Evolutionary conservation across 768 basidiomycete genomes (phyloP), one percentile per base, ranked within the genome.

Genomic region (Pulveroboletus sp.): DNA sequence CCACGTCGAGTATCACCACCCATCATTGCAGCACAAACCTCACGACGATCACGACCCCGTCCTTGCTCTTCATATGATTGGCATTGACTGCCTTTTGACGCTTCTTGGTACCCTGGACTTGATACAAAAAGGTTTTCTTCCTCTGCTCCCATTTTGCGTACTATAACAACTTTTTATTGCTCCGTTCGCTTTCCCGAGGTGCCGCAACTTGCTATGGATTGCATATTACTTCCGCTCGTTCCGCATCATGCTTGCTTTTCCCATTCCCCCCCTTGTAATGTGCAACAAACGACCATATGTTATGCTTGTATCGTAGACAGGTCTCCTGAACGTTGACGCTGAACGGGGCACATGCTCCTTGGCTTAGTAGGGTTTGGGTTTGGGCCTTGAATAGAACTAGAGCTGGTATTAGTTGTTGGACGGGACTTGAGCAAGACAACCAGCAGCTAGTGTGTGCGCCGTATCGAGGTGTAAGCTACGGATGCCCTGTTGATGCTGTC

Each of bases 231-330:
- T 42, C 45, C 55, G 33, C 55, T 64, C 58, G 41, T 51, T 59
- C 39, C 54, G 39, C 49, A 55, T 50, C 51, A 54, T 53, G 51
- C 53, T 47, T 55, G 43, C 47, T 38, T 39, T 46, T 46, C 39
- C 14, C 44, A 37, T 41, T 43, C 37, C 41, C 32, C 50, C 38
- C 33, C 37, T 45, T 66, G 64, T 66, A 68, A 56, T 54, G 61
- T 38, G 46, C 51, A 47, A 49, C 51, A 53, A 51, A 55, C 40
- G 45, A 39, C 41, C 52, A 31, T 48, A 57, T 52, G 56, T 55
- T 47, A 52, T 55, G 63, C 56, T 59, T 66, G 65, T 68, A 66
- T 57, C 62, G 57, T 66, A 66, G 57, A 59, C 47, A 49, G 18
- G 43, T 42, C 43, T 47, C 41, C 46, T 26, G 47, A 52, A 56